These are phyloP conservation scores for Bassia scoparia DNA, from an alignment of 148 eudicot species.

Conservation along the genomic window DNA sequence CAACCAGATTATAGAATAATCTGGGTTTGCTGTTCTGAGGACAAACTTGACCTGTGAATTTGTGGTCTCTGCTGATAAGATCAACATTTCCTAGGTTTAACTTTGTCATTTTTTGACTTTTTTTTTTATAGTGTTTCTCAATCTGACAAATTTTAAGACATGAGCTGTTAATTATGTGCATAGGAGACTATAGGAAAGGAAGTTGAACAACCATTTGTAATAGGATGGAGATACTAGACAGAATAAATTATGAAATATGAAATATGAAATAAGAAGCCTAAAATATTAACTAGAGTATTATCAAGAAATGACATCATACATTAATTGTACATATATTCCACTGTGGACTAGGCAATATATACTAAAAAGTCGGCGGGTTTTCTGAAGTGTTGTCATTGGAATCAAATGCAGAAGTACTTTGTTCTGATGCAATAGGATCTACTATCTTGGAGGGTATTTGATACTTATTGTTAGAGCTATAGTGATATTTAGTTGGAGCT, in stretches of 20 bases:
- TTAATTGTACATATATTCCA: not conserved
- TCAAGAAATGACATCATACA: not conserved
- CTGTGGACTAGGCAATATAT: not conserved
- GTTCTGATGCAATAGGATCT: constrained; percentile 22
- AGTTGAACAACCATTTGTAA: too few species aligned
- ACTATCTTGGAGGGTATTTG: constrained; percentile 22
- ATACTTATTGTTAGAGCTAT: constrained; percentile 2
- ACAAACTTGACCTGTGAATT: too few species aligned
- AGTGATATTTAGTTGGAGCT: not conserved
- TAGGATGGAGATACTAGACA: too few species aligned
- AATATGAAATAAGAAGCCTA: not conserved
- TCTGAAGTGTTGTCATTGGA: not conserved
- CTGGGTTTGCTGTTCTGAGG: too few species aligned
- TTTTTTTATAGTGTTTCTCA: too few species aligned
- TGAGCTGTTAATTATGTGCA: too few species aligned
- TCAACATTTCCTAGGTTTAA: too few species aligned
- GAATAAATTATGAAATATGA: not conserved
- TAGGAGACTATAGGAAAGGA: too few species aligned
- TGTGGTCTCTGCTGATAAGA: too few species aligned
- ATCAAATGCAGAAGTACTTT: constrained; percentile 6
- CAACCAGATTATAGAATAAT: too few species aligned
- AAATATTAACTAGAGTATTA: not conserved
- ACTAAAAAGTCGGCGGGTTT: not conserved
- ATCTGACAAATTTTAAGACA: too few species aligned
- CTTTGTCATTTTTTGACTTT: too few species aligned